Conservation (phyloP, 352 stramenopile genomes). For the Plasmopara viticola region DNA sequence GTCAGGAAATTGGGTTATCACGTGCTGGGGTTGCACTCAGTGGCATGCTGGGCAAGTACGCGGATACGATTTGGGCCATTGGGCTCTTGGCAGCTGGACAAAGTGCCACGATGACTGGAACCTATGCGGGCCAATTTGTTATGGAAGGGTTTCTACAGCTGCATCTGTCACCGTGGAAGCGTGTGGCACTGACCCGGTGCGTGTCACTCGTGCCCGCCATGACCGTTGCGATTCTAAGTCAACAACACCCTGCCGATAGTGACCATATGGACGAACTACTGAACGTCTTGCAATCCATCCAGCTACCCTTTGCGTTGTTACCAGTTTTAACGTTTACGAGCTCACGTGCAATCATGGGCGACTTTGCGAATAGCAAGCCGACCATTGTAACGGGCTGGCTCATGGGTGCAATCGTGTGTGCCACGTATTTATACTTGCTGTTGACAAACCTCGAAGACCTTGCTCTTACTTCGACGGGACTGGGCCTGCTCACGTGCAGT, state of each 20-base stretch:
- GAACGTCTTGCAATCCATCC: conserved; percentile 90
- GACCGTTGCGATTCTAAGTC: conserved; percentile 79
- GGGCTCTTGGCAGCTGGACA: conserved; percentile 92
- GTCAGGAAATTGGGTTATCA: conserved; percentile 85
- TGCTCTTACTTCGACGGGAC: conserved; percentile 28
- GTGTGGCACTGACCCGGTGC: conserved; percentile 79
- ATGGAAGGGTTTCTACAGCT: conserved; percentile 97
- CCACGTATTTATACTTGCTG: conserved; percentile 77
- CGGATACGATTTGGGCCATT: conserved; percentile 90
- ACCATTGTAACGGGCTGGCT: conserved; percentile 50
- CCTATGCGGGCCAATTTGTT: conserved; percentile 95
- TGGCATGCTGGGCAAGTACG: conserved; percentile 75
- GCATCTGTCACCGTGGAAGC: conserved; percentile 78
- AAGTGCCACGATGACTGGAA: conserved; percentile 94
- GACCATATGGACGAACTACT: conserved; percentile 88
- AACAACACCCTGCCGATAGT: conserved; percentile 70
- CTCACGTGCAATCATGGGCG: conserved; percentile 71
- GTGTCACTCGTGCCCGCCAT: conserved; percentile 89
- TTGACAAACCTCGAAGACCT: conserved; percentile 55
- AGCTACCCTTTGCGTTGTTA: conserved; percentile 88
- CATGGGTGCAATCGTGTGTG: conserved; percentile 51
- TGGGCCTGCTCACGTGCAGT: conserved; percentile 23
- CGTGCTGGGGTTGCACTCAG: conserved; percentile 75
- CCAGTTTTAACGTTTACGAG: conserved; percentile 87
- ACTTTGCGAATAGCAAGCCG: conserved; percentile 49